phyloP scores from a whole-genome alignment of 2,329 filamentous ascomycete genomes.

The Domatiomyces globalis region DNA sequence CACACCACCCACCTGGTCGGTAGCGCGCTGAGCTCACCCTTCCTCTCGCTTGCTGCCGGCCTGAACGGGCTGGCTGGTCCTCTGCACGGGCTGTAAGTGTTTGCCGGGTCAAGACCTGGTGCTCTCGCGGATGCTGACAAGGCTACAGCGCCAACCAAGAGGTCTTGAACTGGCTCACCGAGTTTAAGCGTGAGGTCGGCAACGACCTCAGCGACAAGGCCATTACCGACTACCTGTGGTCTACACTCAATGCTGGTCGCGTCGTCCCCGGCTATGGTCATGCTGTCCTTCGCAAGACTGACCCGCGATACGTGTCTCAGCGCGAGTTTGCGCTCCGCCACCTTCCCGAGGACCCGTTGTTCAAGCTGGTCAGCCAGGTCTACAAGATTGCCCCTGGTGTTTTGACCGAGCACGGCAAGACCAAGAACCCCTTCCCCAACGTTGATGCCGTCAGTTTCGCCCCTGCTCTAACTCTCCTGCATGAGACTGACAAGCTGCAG shows the following conservation, averaged over 20 bases:
- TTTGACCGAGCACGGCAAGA: slow-evolving; percentile 99
- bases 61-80: slow-evolving; percentile 96
- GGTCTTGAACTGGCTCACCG: slow-evolving; percentile 94
- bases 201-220: slow-evolving; percentile 90
- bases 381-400: slow-evolving; percentile 99
- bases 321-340: slow-evolving; percentile 91
- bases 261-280: slow-evolving; percentile 98
- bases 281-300: slow-evolving; percentile 98
- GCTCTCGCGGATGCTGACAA: slow-evolving; percentile 21
- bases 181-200: slow-evolving; percentile 94
- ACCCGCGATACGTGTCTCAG: slow-evolving; percentile 97
- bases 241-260: slow-evolving; percentile 84
- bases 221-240: slow-evolving; percentile 98
- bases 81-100: slow-evolving; percentile 65
- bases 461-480: not conserved
- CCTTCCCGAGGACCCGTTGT: slow-evolving; percentile 95
- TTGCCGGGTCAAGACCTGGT: not conserved
- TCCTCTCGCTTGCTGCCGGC: slow-evolving; percentile 90
- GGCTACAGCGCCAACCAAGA: slow-evolving; percentile 70
- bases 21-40: slow-evolving; percentile 88
- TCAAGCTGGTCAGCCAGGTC: slow-evolving; percentile 99
- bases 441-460: slow-evolving; percentile 59
- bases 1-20: slow-evolving; percentile 98
- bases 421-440: slow-evolving; percentile 99
- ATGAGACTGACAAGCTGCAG: slow-evolving; percentile 20